phyloP scores from a whole-genome alignment of 176 grass and related monocot genomes.

The Ampelocalamus luodianensis region DNA sequence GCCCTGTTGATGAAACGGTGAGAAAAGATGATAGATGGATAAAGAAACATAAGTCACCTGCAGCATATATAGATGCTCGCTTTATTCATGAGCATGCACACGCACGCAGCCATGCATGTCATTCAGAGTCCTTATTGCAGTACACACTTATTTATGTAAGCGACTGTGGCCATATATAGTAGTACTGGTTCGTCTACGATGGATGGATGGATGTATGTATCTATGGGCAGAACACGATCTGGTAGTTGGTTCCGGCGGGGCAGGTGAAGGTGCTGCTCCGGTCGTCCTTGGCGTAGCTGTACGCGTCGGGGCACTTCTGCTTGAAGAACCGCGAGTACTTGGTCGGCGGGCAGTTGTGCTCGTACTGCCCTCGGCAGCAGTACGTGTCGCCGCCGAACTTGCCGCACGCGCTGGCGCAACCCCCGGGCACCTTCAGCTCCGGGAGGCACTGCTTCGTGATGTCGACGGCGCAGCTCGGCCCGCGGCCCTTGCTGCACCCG shows the following conservation, averaged over 20 bases:
- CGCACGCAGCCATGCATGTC: too few species aligned
- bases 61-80: too few species aligned
- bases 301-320: conserved; percentile 47
- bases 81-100: too few species aligned
- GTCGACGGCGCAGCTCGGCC: conserved; percentile 40
- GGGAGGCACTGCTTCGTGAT: conserved; percentile 42
- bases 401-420: conserved; percentile 56
- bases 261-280: conserved; percentile 48
- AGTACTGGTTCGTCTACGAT: too few species aligned
- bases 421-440: conserved; percentile 44
- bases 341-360: conserved; percentile 37
- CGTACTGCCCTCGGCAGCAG: conserved; percentile 44
- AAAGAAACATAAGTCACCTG: too few species aligned
- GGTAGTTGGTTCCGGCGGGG: conserved; percentile 44
- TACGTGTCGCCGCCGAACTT: conserved; percentile 54
- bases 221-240: conserved; percentile 42
- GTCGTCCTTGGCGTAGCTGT: conserved; percentile 63
- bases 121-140: too few species aligned
- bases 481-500: neutral
- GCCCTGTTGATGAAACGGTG: too few species aligned
- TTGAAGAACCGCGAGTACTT: conserved; percentile 56
- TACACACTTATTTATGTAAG: too few species aligned
- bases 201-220: too few species aligned
- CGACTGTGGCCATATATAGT: too few species aligned
- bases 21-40: too few species aligned